A percentile compares a stretch with the other conserved stretches of the same genome.
phyloP scores from a whole-genome alignment of 495 filamentous ascomycete genomes.

The Xeromyces bisporus region DNA sequence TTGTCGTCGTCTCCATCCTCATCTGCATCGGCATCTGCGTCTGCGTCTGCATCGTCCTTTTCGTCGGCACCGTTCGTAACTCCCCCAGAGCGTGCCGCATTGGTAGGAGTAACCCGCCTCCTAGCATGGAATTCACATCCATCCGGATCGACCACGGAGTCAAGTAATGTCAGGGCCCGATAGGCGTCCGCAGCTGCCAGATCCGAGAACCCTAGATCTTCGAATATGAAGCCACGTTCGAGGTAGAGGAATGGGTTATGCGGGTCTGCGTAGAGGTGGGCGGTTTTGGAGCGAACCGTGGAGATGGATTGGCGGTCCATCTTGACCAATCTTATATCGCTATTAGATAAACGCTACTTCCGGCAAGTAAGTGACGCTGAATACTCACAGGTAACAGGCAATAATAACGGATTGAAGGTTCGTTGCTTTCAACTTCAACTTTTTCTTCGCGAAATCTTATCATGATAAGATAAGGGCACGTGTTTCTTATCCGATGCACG shows the following conservation, averaged over 20 bases:
- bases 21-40: background rate
- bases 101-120: slow-evolving; percentile 4
- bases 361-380: too few relatives aligned
- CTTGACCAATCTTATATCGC: too few relatives aligned
- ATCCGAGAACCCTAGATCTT: slow-evolving; percentile 70
- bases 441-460: too few relatives aligned
- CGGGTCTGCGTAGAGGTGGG: slow-evolving; percentile 32
- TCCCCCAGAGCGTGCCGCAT: too few relatives aligned
- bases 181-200: slow-evolving; percentile 84
- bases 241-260: slow-evolving; percentile 70
- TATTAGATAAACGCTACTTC: too few relatives aligned
- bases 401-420: too few relatives aligned
- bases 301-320: too few relatives aligned
- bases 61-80: slow-evolving; percentile 5
- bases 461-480: too few relatives aligned
- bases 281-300: slow-evolving; percentile 11
- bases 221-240: slow-evolving; percentile 50
- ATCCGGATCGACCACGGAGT: slow-evolving; percentile 53
- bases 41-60: slow-evolving; percentile 4
- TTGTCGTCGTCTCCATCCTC: slow-evolving; percentile 22
- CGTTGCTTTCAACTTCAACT: too few relatives aligned
- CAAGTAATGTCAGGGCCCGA: slow-evolving; percentile 65
- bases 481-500: too few relatives aligned
- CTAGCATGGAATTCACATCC: slow-evolving; percentile 27
- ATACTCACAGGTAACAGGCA: too few relatives aligned